These are phyloP conservation scores for Solanum boliviense DNA, from an alignment of 257 asterid genomes.

Conservation along the genomic window DNA sequence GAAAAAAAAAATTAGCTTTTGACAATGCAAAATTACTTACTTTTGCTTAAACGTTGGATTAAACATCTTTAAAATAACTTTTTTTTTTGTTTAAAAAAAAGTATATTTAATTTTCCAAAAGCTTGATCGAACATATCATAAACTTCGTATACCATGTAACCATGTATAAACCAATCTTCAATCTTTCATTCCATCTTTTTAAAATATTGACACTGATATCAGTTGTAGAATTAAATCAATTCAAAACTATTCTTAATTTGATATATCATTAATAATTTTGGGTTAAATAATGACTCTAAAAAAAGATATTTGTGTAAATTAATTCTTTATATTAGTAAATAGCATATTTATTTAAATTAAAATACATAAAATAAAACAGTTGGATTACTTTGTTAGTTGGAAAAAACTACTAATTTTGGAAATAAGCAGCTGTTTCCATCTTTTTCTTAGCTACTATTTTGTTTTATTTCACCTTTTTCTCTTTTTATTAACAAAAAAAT, in stretches of 20 bases:
- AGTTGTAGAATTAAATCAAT: background rate
- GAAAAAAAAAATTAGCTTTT: no score
- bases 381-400: background rate
- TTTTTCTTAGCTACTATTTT: background rate
- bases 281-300: background rate
- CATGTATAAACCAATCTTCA: no score
- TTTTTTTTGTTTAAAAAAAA: no score
- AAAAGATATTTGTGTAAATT: background rate
- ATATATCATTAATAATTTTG: background rate
- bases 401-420: background rate
- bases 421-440: background rate
- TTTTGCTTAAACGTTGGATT: no score
- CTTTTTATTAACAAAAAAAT: background rate
- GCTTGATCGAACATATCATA: no score
- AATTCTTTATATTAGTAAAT: background rate
- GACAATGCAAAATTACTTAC: background rate
- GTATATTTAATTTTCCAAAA: no score
- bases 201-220: background rate
- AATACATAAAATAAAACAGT: background rate
- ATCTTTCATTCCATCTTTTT: no score
- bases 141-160: no score
- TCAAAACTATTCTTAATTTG: background rate
- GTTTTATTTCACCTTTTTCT: background rate
- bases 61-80: no score
- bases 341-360: background rate